Conservation (phyloP, 768 basidiomycete genomes). For the Rhodotorula kratochvilovae region DNA sequence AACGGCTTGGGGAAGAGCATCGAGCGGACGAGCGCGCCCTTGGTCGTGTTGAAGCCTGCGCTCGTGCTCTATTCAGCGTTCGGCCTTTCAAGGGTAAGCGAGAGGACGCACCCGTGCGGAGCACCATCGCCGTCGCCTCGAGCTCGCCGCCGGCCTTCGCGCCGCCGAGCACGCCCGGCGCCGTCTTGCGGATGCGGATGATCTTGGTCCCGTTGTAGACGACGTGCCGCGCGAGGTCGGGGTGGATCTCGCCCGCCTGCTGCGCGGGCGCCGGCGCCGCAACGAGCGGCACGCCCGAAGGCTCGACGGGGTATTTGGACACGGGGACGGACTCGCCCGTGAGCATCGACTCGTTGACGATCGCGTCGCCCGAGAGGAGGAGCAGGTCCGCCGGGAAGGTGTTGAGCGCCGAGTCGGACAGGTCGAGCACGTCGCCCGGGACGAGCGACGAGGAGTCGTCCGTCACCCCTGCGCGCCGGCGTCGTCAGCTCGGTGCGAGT, state of each 20-base stretch:
- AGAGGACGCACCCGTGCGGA: slow-evolving; percentile 64
- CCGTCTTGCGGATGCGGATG: slow-evolving; percentile 60
- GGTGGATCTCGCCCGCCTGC: slow-evolving; percentile 54
- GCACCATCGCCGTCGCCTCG: slow-evolving; percentile 53
- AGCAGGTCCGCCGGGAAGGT: slow-evolving; percentile 85
- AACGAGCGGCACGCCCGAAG: slow-evolving; percentile 59
- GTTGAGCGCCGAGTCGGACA: slow-evolving; percentile 68
- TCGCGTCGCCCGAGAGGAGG: slow-evolving; percentile 89
- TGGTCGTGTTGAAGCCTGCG: slow-evolving; percentile 83
- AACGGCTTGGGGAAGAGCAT: slow-evolving; percentile 99
- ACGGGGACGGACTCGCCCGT: slow-evolving; percentile 98
- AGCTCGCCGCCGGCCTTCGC: slow-evolving; percentile 4
- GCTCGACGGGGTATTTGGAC: slow-evolving; percentile 77
- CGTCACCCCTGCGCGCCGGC: slow-evolving; percentile 54
- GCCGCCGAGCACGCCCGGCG: slow-evolving; percentile 38
- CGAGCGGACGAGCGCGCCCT: slow-evolving; percentile 88
- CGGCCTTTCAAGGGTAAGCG: not conserved
- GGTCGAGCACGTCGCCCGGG: slow-evolving; percentile 85
- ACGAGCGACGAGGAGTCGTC: slow-evolving; percentile 73
- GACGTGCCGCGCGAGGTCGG: slow-evolving; percentile 73
- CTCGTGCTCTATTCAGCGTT: not conserved
- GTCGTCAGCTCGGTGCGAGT: too few relatives aligned
- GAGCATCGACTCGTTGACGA: slow-evolving; percentile 98
- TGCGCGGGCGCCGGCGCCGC: slow-evolving; percentile 56
- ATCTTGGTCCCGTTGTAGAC: slow-evolving; percentile 86